Percentiles rank a stretch among this genome's conserved stretches.
phyloP scores from a whole-genome alignment of 805 yeast genomes.

The Sugiyamaella americana region DNA sequence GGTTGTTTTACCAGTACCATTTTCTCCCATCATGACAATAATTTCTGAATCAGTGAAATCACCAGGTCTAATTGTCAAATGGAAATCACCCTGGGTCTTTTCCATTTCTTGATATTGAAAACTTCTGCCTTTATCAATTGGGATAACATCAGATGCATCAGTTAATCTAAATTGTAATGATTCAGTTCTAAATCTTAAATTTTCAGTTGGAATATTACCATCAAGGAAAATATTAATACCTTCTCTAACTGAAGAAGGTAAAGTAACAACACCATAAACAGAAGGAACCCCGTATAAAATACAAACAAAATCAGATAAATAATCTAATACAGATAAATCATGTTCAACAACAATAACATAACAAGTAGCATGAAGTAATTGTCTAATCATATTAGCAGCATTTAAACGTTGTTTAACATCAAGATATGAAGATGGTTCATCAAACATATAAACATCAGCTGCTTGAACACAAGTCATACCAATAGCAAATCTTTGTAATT shows the following conservation, averaged over 20 bases:
- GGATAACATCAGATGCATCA: conserved; percentile 76
- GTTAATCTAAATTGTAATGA: conserved; percentile 87
- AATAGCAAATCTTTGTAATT: conserved; percentile 95
- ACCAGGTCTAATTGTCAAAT: conserved; percentile 73
- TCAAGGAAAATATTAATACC: conserved; percentile 98
- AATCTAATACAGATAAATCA: conserved; percentile 95
- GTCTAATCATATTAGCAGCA: conserved; percentile 92
- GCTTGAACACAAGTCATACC: conserved; percentile 94
- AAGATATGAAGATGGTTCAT: conserved; percentile 96
- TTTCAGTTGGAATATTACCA: conserved; percentile 96
- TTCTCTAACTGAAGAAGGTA: conserved; percentile 96
- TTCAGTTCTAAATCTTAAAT: conserved; percentile 93
- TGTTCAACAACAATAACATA: conserved; percentile 98
- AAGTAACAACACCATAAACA: conserved; percentile 96
- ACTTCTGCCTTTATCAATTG: conserved; percentile 72
- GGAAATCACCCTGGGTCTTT: conserved; percentile 96
- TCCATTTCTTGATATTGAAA: conserved; percentile 74
- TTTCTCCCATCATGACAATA: conserved; percentile 99
- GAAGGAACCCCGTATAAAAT: conserved; percentile 97
- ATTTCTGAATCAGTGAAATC: conserved; percentile 95
- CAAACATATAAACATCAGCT: conserved; percentile 98
- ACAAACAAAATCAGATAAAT: conserved; percentile 93
- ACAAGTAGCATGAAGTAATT: conserved; percentile 61
- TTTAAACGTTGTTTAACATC: conserved; percentile 98
- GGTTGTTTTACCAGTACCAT: conserved; percentile 99